Evolutionary conservation across 768 basidiomycete genomes (phyloP).

Genomic region (Chalciporus sphaerocephalus): DNA sequence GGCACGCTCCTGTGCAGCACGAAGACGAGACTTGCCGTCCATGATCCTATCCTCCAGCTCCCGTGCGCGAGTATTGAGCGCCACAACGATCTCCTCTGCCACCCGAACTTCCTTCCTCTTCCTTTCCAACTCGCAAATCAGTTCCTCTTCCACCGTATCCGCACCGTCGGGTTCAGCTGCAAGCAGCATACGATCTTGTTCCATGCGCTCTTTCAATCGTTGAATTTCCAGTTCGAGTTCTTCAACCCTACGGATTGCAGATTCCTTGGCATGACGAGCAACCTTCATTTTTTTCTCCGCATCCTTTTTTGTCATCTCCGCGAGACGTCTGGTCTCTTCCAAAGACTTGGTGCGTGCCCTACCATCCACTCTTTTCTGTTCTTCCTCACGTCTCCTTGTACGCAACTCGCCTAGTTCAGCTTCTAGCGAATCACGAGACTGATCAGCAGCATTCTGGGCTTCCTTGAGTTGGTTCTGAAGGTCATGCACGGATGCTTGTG

Average conservation of each 20-base stretch:
- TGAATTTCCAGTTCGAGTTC: constrained; percentile 60
- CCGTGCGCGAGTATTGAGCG: constrained; percentile 60
- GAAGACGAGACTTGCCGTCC: constrained; percentile 57
- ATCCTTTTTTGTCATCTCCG: constrained; percentile 76
- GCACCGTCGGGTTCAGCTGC: constrained; percentile 41
- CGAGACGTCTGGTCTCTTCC: constrained; percentile 81
- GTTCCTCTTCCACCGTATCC: constrained; percentile 43
- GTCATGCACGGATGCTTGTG: constrained; percentile 60
- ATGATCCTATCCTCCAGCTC: constrained; percentile 71
- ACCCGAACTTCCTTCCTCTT: constrained; percentile 54
- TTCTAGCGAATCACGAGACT: constrained; percentile 64
- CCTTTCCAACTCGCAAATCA: constrained; percentile 43
- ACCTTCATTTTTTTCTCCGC: constrained; percentile 83
- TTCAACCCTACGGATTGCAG: constrained; percentile 52
- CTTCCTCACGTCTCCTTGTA: constrained; percentile 76
- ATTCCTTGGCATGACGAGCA: constrained; percentile 62
- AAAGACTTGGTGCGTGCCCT: constrained; percentile 80
- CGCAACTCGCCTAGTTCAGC: constrained; percentile 69
- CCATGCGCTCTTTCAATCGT: constrained; percentile 48
- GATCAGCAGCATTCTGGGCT: constrained; percentile 49
- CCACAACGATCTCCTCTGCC: constrained; percentile 62
- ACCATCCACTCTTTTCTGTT: constrained; percentile 68
- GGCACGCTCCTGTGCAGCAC: constrained; percentile 50
- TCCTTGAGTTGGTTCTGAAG: constrained; percentile 67
- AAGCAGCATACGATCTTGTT: constrained; percentile 52